These are phyloP conservation scores for Acanthamoeba healyi DNA, from an alignment of 208 protist genomes.

Conservation along the genomic window DNA sequence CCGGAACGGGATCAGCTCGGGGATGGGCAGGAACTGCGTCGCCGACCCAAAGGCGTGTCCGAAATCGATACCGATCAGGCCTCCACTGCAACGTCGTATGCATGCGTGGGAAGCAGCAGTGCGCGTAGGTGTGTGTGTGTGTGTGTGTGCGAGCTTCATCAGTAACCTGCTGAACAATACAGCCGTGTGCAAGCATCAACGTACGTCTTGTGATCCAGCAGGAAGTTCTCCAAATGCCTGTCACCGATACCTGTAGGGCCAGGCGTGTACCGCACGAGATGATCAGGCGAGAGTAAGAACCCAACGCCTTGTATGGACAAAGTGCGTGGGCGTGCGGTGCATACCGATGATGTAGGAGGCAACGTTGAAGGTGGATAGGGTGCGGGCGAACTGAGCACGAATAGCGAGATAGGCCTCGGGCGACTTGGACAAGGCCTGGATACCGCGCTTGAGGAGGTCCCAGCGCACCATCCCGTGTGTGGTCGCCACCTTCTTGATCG, in stretches of 20 bases:
- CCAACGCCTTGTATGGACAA: not conserved
- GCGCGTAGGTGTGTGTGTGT: too few relatives aligned
- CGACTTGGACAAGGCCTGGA: constrained; percentile 84
- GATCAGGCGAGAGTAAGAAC: not conserved
- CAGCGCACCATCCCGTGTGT: constrained; percentile 35
- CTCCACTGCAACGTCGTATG: constrained; percentile 87
- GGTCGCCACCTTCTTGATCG: constrained; percentile 72
- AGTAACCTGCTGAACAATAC: too few relatives aligned
- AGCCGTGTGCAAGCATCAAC: not conserved
- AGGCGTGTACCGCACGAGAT: too few relatives aligned
- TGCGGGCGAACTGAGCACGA: constrained; percentile 89
- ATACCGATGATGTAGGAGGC: constrained; percentile 93
- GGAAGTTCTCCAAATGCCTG: constrained; percentile 94
- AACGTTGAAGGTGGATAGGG: constrained; percentile 90
- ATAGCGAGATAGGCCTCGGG: constrained; percentile 90
- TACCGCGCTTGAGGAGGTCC: constrained; percentile 70
- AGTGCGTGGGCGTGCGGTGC: not conserved
- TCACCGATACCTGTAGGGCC: constrained; percentile 93
- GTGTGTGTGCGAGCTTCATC: too few relatives aligned
- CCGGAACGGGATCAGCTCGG: constrained; percentile 96
- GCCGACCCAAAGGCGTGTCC: constrained; percentile 95
- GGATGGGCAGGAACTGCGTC: constrained; percentile 91
- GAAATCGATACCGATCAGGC: constrained; percentile 95
- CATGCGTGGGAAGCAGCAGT: not conserved
- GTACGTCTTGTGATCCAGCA: constrained; percentile 89